phyloP scores from a whole-genome alignment of 805 yeast species.

The Saturnispora diversa region DNA sequence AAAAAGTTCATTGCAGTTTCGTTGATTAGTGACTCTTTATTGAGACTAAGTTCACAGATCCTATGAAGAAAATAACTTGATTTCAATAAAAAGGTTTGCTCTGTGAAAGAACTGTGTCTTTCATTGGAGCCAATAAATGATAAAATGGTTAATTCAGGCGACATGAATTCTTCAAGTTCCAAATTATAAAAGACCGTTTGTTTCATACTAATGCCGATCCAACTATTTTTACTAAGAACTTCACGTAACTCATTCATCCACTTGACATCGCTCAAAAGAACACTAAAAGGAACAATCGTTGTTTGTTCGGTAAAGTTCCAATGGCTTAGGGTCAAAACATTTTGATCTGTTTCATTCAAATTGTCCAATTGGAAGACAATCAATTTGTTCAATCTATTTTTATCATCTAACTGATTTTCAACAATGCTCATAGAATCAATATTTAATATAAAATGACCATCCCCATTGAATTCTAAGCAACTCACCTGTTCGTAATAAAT shows the following conservation, averaged over 20 bases:
- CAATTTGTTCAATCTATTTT: constrained; percentile 2
- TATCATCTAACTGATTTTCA: neutral
- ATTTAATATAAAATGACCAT: constrained; percentile 4
- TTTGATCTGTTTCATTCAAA: neutral
- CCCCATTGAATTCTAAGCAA: constrained; percentile 10
- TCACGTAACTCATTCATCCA: neutral
- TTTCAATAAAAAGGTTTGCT: neutral
- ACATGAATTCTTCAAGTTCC: neutral
- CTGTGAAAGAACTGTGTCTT: neutral
- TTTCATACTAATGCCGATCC: constrained; percentile 4
- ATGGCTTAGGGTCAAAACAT: neutral
- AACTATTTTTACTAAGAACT: neutral
- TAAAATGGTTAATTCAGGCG: constrained; percentile 1
- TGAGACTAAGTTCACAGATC: constrained; percentile 5
- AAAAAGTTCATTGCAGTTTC: constrained; percentile 3
- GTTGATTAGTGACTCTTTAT: neutral
- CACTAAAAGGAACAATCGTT: neutral
- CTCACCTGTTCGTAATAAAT: constrained; percentile 12
- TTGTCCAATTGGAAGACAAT: neutral
- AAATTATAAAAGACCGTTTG: constrained; percentile 1
- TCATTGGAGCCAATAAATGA: neutral
- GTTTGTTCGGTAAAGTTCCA: constrained; percentile 5
- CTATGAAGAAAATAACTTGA: constrained; percentile 1
- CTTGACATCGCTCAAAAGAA: neutral
- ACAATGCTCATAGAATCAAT: constrained; percentile 3